phyloP scores from a whole-genome alignment of 139 green algal species.

The Trebouxia sp. region DNA sequence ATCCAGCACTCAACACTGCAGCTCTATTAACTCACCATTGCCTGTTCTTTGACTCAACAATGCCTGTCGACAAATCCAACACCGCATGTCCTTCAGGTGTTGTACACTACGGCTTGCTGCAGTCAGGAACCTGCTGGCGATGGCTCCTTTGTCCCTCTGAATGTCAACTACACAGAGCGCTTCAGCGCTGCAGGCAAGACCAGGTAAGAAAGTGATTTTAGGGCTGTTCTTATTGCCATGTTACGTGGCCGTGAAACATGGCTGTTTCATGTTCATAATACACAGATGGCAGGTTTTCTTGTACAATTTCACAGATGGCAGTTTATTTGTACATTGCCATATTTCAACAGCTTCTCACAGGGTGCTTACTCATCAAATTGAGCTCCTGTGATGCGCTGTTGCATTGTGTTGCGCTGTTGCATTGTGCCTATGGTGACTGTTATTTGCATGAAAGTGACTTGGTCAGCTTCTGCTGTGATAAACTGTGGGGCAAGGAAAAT shows the following conservation, averaged over 20 bases:
- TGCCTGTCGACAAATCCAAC: no score
- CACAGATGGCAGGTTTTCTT: no score
- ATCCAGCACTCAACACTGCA: no score
- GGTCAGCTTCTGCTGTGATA: no score
- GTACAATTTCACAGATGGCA: no score
- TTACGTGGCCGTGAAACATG: background rate
- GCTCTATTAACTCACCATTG: background rate
- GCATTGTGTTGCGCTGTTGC: no score
- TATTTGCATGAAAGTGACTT: background rate
- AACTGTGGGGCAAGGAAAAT: no score
- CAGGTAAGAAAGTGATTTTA: constrained; percentile 42
- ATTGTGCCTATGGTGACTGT: no score
- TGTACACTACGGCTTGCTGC: constrained; percentile 91
- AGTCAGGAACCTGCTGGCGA: constrained; percentile 54
- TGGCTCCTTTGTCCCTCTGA: constrained; percentile 87
- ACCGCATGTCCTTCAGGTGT: constrained; percentile 56
- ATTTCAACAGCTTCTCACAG: no score
- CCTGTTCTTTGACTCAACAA: background rate
- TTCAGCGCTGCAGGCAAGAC: constrained; percentile 92
- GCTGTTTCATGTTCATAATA: background rate
- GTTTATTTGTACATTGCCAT: no score
- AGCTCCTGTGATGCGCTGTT: no score
- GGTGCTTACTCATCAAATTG: no score
- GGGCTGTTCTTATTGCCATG: background rate
- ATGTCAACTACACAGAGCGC: constrained; percentile 92